Evolutionary conservation across 208 protist species (phyloP).

Genomic region (Endotrypanum monterogeii): DNA sequence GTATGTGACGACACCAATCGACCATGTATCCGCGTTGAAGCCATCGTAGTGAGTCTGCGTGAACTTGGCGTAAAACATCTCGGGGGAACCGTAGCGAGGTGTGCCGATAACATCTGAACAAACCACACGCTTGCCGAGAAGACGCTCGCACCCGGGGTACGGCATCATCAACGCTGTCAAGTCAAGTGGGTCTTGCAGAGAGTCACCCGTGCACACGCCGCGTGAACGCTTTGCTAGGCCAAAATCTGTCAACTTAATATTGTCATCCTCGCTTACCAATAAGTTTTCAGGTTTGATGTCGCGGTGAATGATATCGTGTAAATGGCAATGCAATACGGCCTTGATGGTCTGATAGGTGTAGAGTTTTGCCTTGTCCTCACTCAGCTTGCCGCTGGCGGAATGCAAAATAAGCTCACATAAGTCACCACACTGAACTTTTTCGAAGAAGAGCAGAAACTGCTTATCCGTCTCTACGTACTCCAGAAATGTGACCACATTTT

Average conservation of each 20-base stretch:
- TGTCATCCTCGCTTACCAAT: conserved; percentile 84
- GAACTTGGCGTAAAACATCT: conserved; percentile 94
- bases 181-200: conserved; percentile 66
- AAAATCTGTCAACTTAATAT: conserved; percentile 93
- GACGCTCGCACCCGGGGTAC: conserved; percentile 74
- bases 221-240: conserved; percentile 84
- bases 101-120: conserved; percentile 92
- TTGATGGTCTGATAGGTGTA: conserved; percentile 93
- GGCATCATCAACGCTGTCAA: conserved; percentile 74
- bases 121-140: conserved; percentile 81
- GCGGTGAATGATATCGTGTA: conserved; percentile 91
- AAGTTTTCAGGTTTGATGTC: conserved; percentile 94
- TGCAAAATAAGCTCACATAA: conserved; percentile 90
- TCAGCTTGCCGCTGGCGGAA: conserved; percentile 71
- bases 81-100: conserved; percentile 87
- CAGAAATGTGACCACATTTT: conserved; percentile 89
- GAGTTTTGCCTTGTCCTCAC: conserved; percentile 79
- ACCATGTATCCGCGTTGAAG: conserved; percentile 96
- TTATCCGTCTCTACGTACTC: conserved; percentile 87
- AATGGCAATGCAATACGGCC: conserved; percentile 89
- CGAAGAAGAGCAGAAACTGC: conserved; percentile 89
- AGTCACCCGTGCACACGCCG: conserved; percentile 69
- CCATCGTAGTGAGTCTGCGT: conserved; percentile 93
- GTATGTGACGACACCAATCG: conserved; percentile 96
- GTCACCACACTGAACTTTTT: conserved; percentile 85